Conservation (phyloP, 495 filamentous ascomycete species). For the Hypoxylon rickii region DNA sequence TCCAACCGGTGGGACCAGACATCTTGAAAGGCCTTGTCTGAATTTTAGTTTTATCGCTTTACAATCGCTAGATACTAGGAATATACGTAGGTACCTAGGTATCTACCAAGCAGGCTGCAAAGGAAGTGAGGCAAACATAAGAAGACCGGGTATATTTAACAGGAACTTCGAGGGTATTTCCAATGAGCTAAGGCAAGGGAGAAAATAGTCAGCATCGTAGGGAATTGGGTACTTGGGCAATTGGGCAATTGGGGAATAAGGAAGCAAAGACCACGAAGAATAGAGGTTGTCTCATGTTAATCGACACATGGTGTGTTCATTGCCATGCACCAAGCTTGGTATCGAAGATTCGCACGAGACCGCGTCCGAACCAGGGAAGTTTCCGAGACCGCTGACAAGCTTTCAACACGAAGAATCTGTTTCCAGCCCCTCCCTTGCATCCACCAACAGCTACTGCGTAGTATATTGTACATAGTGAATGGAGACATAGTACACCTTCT, state of each 20-base stretch:
- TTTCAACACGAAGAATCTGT: neutral
- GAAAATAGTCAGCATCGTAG: no score
- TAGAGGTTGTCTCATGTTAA: conserved; percentile 13
- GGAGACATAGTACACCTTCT: no score
- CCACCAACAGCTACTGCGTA: no score
- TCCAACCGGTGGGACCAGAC: no score
- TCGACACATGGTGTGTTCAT: conserved; percentile 8
- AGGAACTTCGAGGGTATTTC: no score
- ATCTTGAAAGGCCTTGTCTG: no score
- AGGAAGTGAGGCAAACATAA: conserved; percentile 12
- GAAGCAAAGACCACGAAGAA: neutral
- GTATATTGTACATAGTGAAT: neutral
- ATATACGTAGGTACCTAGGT: no score
- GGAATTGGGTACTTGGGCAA: no score
- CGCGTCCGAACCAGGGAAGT: neutral
- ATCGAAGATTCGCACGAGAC: neutral
- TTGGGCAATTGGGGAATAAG: neutral
- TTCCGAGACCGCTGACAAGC: neutral
- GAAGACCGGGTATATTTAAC: neutral
- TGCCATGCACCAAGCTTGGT: neutral
- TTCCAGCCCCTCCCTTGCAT: no score
- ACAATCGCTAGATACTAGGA: no score
- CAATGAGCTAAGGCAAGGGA: no score
- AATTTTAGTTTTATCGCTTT: no score
- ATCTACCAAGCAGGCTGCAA: conserved; percentile 6